Base-by-base conservation (phyloP, 129 eudicot genomes). In the Lactuca sativa region DNA sequence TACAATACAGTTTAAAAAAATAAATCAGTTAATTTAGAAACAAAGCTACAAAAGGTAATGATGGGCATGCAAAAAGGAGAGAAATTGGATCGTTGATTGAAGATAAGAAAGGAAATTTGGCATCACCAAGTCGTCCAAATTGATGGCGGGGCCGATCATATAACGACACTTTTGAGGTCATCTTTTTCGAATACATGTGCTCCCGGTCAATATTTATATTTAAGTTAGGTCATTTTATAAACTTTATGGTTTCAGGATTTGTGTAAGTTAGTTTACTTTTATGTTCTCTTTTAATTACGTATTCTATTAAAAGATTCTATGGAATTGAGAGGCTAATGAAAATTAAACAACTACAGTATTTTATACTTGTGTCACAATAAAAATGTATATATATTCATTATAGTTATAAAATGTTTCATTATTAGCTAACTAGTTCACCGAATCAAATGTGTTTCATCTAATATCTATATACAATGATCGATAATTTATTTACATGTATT, bases 131-230 rank as follows among this genome's bases (percentile, higher is more conserved):
- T 43, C 66, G 58, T 44, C 67, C 58, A 70, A 70, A 58, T 44
- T 59, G 75, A 59, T 70, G 75, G 67, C 75, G 66, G 56, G 64
- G 47, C 75, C 66, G 34, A 21, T 25, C 66, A 59, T 70, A 44
- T 70, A 70, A 57, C 43, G 53, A 70, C 75, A 70, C 47, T 57
- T 70, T 70, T 58, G 12, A 6, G 56, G 75, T 43, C 66, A 43
- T 43, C 55, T 43, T 11, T 52, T 56, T 11, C 33, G 6, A 60
- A 4, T 33, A 64, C 25, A 47, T 47, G 40, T 9, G 40, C 70
- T 44, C 37, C 43, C 34, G 9, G 66, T 70, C 75, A 70, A 58
- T 11, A 70, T 56, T 58, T 49, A 13, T 49, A 49, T 49, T 9
- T 49, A 49, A 49, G 55, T 49, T 49, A 49, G 55, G 55, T 49